Base-by-base conservation (phyloP, 2,329 filamentous ascomycete species). In the Neophaeococcomyces mojaviensis region DNA sequence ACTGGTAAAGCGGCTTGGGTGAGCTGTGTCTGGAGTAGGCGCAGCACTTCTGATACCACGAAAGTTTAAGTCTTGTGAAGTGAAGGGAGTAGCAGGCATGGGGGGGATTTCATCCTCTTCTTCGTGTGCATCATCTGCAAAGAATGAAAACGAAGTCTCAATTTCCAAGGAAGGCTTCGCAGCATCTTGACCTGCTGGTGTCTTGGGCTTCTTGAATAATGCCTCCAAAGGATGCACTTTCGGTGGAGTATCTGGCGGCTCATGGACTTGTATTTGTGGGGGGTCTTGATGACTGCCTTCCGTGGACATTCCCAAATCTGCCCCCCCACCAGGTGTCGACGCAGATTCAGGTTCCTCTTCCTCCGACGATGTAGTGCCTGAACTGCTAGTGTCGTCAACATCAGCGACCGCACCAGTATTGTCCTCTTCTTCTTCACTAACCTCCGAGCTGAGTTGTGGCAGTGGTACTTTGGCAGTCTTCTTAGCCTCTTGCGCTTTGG, bases 1-100 rank as follows among this genome's bases (percentile, higher is more conserved):
- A 44, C 53, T 55, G 20, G 52, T 54, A 41, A 55, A 57, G 9
- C 61, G 62, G 45, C 53, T 80, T 2, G 86, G 81, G 49, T 88
- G 81, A 1, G 88, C 88, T 0, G 92, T 97, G 61, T 98, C 92
- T 0, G 92, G 92, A 0, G 92, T 98, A 0, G 92, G 92, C 2
- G 92, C 92, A 4, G 88, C 88, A 61, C 88, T 96, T 46, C 92
- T 78, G n/a, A 86, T 61, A 36, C 64, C 64, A 28, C 71, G 61
- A 41, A 77, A 78, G 51, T 88, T 78, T 24, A 90, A 71, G 55
- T 97, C 90, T 55, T 82, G 78, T 52, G 82, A 80, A 1, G 86
- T 87, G 62, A 81, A 94, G 0, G 90, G 90, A 0, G 90, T 96
- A 65, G 88, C 79, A 10, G 88, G 89, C 15, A 52, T 46, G 16